phyloP scores from a whole-genome alignment of 176 grass and related monocot species.

The Zoysia japonica region DNA sequence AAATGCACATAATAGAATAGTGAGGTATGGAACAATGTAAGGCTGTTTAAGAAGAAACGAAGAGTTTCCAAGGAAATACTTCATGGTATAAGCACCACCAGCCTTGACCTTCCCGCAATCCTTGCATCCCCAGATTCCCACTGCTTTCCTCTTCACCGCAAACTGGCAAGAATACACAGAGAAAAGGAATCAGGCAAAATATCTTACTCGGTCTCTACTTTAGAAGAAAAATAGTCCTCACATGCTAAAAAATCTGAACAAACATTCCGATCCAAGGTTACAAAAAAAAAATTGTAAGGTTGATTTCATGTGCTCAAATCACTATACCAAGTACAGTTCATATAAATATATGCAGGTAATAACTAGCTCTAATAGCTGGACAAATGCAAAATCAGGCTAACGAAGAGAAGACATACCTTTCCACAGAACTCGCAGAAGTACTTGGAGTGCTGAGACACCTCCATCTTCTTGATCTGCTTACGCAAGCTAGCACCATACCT shows the following conservation, averaged over 20 bases:
- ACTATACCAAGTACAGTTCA: neutral
- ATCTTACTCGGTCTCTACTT: neutral
- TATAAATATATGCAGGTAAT: neutral
- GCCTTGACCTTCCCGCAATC: slow-evolving; percentile 95
- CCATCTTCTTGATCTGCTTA: slow-evolving; percentile 99
- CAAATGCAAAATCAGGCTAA: neutral
- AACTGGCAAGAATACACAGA: slow-evolving; percentile 44
- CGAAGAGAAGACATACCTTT: slow-evolving; percentile 51
- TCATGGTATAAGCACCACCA: slow-evolving; percentile 84
- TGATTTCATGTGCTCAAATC: slow-evolving; percentile 2
- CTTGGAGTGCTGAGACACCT: slow-evolving; percentile 96
- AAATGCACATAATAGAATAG: slow-evolving; percentile 13
- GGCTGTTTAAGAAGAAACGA: neutral
- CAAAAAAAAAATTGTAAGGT: neutral
- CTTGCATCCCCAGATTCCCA: slow-evolving; percentile 99
- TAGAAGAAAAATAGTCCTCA: neutral
- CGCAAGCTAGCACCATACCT: slow-evolving; percentile 99
- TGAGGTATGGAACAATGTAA: neutral
- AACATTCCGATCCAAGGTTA: neutral
- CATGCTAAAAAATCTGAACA: neutral
- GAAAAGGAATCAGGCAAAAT: neutral
- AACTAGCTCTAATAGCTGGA: neutral
- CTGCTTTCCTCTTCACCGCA: slow-evolving; percentile 92
- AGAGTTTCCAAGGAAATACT: slow-evolving; percentile 47
- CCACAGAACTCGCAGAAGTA: slow-evolving; percentile 99